These are phyloP conservation scores for Neurospora sp. DNA, from an alignment of 495 filamentous ascomycete species.

Conservation along the genomic window DNA sequence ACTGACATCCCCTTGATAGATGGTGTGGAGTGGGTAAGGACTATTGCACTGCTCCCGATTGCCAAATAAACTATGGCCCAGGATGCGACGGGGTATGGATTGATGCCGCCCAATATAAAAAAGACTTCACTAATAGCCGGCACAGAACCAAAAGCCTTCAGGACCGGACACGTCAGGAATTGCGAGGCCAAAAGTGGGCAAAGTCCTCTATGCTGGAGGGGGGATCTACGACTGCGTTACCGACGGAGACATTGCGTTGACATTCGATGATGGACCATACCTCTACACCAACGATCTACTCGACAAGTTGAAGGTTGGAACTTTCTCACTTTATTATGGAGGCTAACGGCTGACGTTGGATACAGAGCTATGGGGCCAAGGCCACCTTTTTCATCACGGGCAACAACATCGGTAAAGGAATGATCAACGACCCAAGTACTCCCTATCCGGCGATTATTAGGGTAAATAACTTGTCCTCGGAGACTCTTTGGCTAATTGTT, in stretches of 20 bases:
- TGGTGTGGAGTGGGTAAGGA: constrained; percentile 51
- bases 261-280: constrained; percentile 71
- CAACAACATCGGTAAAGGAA: constrained; percentile 61
- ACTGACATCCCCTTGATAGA: constrained; percentile 29
- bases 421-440: constrained; percentile 50
- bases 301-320: constrained; percentile 45
- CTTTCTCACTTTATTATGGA: not conserved
- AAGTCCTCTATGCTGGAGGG: constrained; percentile 47
- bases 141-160: constrained; percentile 44
- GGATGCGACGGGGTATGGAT: constrained; percentile 50
- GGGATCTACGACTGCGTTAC: constrained; percentile 58
- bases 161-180: constrained; percentile 52
- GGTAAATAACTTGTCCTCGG: constrained; percentile 19
- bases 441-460: constrained; percentile 52
- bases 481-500: not conserved
- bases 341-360: not conserved
- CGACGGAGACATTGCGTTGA: constrained; percentile 58
- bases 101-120: too few species aligned
- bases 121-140: constrained; percentile 1
- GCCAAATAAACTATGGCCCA: constrained; percentile 55
- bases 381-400: constrained; percentile 77
- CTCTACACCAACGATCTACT: constrained; percentile 60
- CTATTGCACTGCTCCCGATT: constrained; percentile 62
- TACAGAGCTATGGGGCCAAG: constrained; percentile 49
- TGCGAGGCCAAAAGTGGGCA: constrained; percentile 48